These are phyloP conservation scores for Sporothrix luriei DNA, from an alignment of 2,329 filamentous ascomycete genomes.

Conservation along the genomic window DNA sequence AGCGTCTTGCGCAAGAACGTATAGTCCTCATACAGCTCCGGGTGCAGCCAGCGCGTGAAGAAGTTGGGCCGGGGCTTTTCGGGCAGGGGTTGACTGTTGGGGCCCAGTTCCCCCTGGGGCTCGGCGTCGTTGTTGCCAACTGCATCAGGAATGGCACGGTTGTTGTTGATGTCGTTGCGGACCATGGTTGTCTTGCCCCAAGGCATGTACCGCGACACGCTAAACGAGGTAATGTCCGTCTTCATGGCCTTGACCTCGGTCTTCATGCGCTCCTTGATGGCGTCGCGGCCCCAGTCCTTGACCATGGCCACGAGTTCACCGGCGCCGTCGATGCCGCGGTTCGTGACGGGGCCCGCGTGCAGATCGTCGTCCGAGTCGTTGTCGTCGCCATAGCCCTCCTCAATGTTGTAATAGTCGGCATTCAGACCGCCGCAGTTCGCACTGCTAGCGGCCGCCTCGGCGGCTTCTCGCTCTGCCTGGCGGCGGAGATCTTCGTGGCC, in stretches of 20 bases:
- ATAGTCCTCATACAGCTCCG: constrained; percentile 62
- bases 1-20: constrained; percentile 54
- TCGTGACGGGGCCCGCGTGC: constrained; percentile 32
- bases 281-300: constrained; percentile 37
- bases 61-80: constrained; percentile 47
- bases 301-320: constrained; percentile 38
- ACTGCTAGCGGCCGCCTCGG: constrained; percentile 1
- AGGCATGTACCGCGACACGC: constrained; percentile 31
- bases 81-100: constrained; percentile 1
- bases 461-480: constrained; percentile 21
- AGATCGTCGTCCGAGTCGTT: constrained; percentile 46
- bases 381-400: constrained; percentile 43
- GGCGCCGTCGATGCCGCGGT: constrained; percentile 40
- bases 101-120: background rate
- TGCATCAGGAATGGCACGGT: background rate
- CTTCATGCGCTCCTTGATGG: constrained; percentile 33
- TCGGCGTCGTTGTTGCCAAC: background rate
- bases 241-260: constrained; percentile 35
- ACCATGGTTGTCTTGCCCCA: constrained; percentile 19
- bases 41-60: constrained; percentile 60
- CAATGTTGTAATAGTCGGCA: constrained; percentile 42
- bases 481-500: constrained; percentile 34
- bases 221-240: constrained; percentile 41
- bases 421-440: constrained; percentile 37
- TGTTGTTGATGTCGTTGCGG: background rate